Evolutionary conservation across 2,329 filamentous ascomycete species (phyloP).

Genomic region (Daldinia sp.): DNA sequence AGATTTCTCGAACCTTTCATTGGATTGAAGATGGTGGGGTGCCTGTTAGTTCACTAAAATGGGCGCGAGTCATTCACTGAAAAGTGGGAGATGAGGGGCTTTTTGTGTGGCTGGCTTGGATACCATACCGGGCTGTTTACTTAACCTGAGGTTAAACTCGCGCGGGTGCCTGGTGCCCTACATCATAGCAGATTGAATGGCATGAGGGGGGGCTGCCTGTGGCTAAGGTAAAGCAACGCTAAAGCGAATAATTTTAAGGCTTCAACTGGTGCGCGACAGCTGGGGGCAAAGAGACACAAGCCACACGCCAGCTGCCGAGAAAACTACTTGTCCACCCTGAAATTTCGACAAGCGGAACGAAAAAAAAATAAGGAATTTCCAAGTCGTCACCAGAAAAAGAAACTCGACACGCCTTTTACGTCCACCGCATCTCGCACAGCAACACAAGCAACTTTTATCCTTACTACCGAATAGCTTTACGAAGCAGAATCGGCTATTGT

Average conservation of each 20-base stretch:
- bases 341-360: slow-evolving; percentile 38
- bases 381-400: slow-evolving; percentile 39
- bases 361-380: slow-evolving; percentile 37
- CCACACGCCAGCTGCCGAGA: slow-evolving; percentile 7
- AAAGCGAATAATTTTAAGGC: not conserved
- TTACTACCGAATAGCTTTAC: slow-evolving; percentile 19
- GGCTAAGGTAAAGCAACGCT: not conserved
- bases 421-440: slow-evolving; percentile 24
- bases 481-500: slow-evolving; percentile 17
- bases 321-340: slow-evolving; percentile 34
- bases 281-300: slow-evolving; percentile 6
- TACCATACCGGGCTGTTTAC: not conserved
- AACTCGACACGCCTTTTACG: slow-evolving; percentile 19
- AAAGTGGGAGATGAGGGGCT: not conserved
- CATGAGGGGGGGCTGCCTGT: not conserved
- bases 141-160: too few relatives aligned
- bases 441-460: slow-evolving; percentile 14
- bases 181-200: not conserved
- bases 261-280: not conserved
- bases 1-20: too few relatives aligned
- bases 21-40: not conserved
- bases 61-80: not conserved
- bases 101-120: not conserved
- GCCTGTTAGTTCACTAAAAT: not conserved
- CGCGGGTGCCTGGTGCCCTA: not conserved